Conservation (phyloP, 106 monocot genomes). For the Ottelia alismoides region DNA sequence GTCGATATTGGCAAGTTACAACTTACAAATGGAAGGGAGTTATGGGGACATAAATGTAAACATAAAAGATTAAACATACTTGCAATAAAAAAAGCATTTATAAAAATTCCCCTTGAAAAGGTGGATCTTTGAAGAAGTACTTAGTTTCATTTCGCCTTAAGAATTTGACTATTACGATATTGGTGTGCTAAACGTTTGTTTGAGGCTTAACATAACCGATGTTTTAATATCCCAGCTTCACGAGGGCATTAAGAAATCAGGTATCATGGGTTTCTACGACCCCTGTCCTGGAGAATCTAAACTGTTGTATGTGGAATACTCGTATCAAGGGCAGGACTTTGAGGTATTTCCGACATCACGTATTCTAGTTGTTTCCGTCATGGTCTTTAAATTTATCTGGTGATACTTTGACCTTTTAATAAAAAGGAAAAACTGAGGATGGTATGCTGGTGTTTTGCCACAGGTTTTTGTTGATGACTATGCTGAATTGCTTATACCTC, state of each 20-base stretch:
- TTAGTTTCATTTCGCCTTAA: too few species aligned
- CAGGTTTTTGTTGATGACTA: constrained; percentile 70
- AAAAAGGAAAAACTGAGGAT: too few species aligned
- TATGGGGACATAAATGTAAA: too few species aligned
- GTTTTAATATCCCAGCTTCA: constrained; percentile 48
- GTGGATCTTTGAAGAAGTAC: too few species aligned
- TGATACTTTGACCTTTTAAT: background rate
- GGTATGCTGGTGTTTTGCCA: background rate
- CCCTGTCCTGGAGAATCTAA: constrained; percentile 79
- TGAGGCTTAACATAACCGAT: too few species aligned
- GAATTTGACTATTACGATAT: too few species aligned
- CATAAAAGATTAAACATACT: too few species aligned
- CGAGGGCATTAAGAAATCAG: constrained; percentile 85
- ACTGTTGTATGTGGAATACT: constrained; percentile 65
- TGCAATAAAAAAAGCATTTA: too few species aligned
- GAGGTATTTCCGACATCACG: constrained; percentile 24
- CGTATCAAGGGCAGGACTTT: constrained; percentile 31
- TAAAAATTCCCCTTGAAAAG: too few species aligned
- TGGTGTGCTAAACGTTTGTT: too few species aligned
- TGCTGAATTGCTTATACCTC: constrained; percentile 53
- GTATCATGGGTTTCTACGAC: constrained; percentile 99
- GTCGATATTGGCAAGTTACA: too few species aligned
- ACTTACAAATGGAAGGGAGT: too few species aligned
- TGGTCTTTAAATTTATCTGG: background rate
- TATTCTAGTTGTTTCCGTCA: background rate